Percentiles rank a stretch among this genome's conserved stretches.
phyloP scores from a whole-genome alignment of 306 rosid species.

The Rosa persica region DNA sequence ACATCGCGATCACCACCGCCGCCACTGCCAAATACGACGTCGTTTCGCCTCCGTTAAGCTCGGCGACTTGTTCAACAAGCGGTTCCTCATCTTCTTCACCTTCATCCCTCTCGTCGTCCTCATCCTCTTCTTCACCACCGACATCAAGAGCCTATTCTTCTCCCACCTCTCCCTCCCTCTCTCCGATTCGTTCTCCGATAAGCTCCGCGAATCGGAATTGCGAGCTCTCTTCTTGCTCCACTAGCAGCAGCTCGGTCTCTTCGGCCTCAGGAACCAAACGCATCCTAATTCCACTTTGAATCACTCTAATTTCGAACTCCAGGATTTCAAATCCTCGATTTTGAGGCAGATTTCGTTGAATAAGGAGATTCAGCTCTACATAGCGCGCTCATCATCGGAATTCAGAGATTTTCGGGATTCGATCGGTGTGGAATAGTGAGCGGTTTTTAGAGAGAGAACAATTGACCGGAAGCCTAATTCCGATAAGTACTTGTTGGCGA shows the following conservation, averaged over 20 bases:
- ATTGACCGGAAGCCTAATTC: constrained; percentile 81
- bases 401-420: constrained; percentile 39
- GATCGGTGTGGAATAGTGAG: constrained; percentile 58
- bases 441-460: constrained; percentile 51
- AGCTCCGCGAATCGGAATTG: constrained; percentile 73
- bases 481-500: constrained; percentile 66
- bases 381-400: constrained; percentile 27
- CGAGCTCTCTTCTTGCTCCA: constrained; percentile 74
- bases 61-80: constrained; percentile 34
- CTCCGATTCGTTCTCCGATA: constrained; percentile 43
- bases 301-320: constrained; percentile 25
- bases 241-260: constrained; percentile 56
- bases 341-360: constrained; percentile 66
- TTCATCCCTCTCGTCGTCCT: constrained; percentile 43
- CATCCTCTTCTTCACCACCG: constrained; percentile 43
- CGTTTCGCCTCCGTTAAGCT: constrained; percentile 32
- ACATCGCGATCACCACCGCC: constrained; percentile 32
- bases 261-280: constrained; percentile 57
- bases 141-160: constrained; percentile 50
- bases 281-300: constrained; percentile 28
- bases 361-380: constrained; percentile 73
- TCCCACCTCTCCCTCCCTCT: constrained; percentile 30
- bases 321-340: constrained; percentile 56
- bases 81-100: constrained; percentile 37
- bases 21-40: constrained; percentile 32